phyloP scores from a whole-genome alignment of 1,284 basidiomycete species.

The Cryptococcus sp. region DNA sequence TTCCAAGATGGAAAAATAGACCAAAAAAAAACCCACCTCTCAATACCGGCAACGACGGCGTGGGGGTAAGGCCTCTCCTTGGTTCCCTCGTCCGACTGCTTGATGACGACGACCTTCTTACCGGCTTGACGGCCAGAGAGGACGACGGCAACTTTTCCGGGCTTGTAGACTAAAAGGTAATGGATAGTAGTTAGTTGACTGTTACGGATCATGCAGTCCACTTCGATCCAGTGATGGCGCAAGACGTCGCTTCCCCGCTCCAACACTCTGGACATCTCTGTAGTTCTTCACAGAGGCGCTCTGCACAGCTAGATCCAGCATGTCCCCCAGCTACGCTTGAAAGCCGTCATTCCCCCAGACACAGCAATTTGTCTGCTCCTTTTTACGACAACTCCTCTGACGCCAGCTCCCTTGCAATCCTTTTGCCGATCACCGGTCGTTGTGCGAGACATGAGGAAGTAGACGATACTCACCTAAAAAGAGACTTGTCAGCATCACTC shows the following conservation, averaged over 20 bases:
- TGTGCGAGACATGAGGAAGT: neutral
- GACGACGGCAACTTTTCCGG: conserved; percentile 97
- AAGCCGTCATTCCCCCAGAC: no score
- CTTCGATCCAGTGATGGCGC: conserved; percentile 1
- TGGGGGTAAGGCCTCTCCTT: conserved; percentile 87
- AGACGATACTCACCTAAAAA: conserved; percentile 26
- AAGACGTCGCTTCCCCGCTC: neutral
- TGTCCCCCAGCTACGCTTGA: no score
- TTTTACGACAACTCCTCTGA: no score
- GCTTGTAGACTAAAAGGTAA: conserved; percentile 78
- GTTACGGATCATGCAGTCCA: neutral
- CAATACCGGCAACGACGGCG: conserved; percentile 92
- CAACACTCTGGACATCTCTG: no score
- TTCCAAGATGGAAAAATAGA: no score
- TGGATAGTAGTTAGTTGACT: neutral
- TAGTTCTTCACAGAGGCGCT: no score
- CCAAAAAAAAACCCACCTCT: conserved; percentile 58
- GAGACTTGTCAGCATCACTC: conserved; percentile 14
- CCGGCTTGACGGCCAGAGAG: conserved; percentile 96
- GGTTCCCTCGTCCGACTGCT: conserved; percentile 91
- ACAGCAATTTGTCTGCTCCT: no score
- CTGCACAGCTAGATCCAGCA: no score
- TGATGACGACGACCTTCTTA: conserved; percentile 95
- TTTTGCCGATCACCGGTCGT: no score
- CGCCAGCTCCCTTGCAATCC: no score